These are phyloP conservation scores for Penicillium sp. DNA, from an alignment of 2,329 filamentous ascomycete genomes.

Conservation along the genomic window DNA sequence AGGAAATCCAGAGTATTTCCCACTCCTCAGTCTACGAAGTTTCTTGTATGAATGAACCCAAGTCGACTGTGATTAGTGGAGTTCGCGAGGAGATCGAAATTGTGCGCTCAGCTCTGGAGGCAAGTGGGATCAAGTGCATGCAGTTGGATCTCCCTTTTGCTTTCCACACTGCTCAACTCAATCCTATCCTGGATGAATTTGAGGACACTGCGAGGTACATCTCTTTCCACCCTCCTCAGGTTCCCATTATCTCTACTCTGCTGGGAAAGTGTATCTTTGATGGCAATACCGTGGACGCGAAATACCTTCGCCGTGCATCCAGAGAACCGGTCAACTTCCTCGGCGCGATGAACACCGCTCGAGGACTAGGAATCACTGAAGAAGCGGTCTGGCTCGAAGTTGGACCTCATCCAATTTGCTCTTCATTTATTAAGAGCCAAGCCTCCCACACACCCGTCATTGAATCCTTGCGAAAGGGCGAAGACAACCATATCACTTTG, in stretches of 20 bases:
- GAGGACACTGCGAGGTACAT: constrained; percentile 35
- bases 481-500: too few relatives aligned
- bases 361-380: constrained; percentile 49
- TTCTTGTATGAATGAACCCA: too few relatives aligned
- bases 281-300: constrained; percentile 68
- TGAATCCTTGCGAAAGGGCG: too few relatives aligned
- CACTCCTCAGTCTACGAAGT: too few relatives aligned
- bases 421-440: too few relatives aligned
- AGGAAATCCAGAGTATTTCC: constrained; percentile 43
- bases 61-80: too few relatives aligned
- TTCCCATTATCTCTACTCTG: constrained; percentile 68
- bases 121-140: constrained; percentile 58
- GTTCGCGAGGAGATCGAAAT: too few relatives aligned
- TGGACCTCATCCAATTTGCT: too few relatives aligned
- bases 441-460: too few relatives aligned
- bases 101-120: constrained; percentile 50
- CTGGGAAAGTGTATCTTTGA: constrained; percentile 69
- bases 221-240: constrained; percentile 55
- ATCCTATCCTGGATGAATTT: constrained; percentile 15
- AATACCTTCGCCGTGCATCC: constrained; percentile 64
- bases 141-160: constrained; percentile 63
- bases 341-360: constrained; percentile 60
- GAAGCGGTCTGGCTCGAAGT: constrained; percentile 70
- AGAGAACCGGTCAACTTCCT: constrained; percentile 69
- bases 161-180: constrained; percentile 33